Evolutionary conservation across 331 rosid genomes (phyloP).

Genomic region (Quercus phellos): DNA sequence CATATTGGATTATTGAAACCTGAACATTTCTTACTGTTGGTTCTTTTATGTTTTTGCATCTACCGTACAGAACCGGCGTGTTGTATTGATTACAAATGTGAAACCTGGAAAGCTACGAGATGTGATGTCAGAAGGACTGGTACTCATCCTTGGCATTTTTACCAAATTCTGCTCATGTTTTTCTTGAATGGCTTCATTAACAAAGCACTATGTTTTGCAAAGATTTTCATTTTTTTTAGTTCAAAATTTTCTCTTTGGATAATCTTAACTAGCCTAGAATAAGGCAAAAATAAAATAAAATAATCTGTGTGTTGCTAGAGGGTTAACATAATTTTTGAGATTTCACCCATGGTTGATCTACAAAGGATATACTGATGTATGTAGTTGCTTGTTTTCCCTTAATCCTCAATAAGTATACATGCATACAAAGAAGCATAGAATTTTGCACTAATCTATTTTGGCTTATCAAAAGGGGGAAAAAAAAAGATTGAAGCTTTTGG

Average conservation of each 20-base stretch:
- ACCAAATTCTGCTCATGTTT: not conserved
- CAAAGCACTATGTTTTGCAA: not conserved
- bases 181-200: not conserved
- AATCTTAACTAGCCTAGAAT: not conserved
- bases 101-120: conserved; percentile 97
- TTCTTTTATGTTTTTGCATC: conserved; percentile 14
- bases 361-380: not conserved
- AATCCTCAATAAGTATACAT: not conserved
- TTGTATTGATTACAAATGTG: conserved; percentile 87
- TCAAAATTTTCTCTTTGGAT: too few relatives aligned
- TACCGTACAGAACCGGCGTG: conserved; percentile 60
- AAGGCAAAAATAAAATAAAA: not conserved
- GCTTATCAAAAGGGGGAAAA: not conserved
- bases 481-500: not conserved
- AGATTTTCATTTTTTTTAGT: too few relatives aligned
- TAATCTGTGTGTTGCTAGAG: not conserved
- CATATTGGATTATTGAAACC: not conserved
- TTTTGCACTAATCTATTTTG: not conserved
- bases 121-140: conserved; percentile 92
- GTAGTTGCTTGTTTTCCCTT: not conserved
- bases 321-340: not conserved
- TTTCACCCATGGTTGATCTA: not conserved
- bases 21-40: not conserved
- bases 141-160: conserved; percentile 14
- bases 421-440: not conserved